These are phyloP conservation scores for Clonostachys chloroleuca DNA, from an alignment of 2,329 filamentous ascomycete genomes.

Conservation along the genomic window DNA sequence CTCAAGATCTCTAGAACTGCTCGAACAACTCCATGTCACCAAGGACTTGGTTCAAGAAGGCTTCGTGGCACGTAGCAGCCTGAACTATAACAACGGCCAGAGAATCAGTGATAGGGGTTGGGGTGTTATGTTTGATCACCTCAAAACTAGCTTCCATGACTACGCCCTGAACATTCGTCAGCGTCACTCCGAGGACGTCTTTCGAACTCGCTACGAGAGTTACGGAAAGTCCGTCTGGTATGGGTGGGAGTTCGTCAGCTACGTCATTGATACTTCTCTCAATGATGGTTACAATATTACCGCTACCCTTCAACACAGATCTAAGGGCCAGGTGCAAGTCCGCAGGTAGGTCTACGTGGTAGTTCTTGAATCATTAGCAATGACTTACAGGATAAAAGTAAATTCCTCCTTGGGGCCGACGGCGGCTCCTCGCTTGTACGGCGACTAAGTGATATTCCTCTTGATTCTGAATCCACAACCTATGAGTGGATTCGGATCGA, in stretches of 20 bases:
- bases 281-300: conserved; percentile 1
- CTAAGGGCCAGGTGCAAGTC: conserved; percentile 1
- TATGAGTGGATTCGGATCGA: conserved; percentile 51
- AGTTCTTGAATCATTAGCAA: not conserved
- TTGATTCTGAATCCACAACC: conserved; percentile 37
- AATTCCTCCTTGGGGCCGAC: conserved; percentile 46
- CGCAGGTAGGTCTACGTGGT: conserved; percentile 3
- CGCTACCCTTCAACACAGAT: not conserved
- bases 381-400: conserved; percentile 14
- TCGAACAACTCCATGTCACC: conserved; percentile 44
- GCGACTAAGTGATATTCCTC: conserved; percentile 36
- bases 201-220: conserved; percentile 31
- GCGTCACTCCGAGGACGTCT: conserved; percentile 50
- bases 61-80: conserved; percentile 44
- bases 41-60: conserved; percentile 45
- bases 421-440: conserved; percentile 45
- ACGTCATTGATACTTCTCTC: conserved; percentile 10
- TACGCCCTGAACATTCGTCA: conserved; percentile 50
- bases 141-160: conserved; percentile 47
- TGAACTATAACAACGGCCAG: conserved; percentile 42
- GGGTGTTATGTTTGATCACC: conserved; percentile 35
- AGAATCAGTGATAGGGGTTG: conserved; percentile 16
- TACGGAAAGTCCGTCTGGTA: conserved; percentile 26
- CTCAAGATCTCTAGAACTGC: conserved; percentile 43
- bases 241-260: conserved; percentile 26